Evolutionary conservation across 805 yeast genomes (phyloP), one percentile per base, ranked within the genome.

Genomic region (Cyberlindnera amylophila): DNA sequence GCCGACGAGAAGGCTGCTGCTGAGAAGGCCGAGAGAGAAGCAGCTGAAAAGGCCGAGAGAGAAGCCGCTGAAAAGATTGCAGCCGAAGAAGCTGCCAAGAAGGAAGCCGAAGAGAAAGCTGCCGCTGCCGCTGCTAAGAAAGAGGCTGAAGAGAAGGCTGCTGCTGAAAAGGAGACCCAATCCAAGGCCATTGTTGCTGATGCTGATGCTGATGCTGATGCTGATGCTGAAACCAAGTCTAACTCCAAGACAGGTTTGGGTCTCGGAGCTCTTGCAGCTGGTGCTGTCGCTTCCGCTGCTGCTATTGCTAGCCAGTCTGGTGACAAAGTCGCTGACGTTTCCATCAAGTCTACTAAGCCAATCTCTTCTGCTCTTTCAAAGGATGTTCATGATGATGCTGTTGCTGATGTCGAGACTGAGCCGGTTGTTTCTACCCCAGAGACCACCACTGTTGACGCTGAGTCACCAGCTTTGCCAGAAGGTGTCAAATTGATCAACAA

Each of bases 221-320:
- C 24, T 21, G 24, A 21, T 9, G 9, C 8, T 21, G 24, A 21
- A 21, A 21, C 6, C 6, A 30, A 30, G 19, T 30, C 50, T 31
- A 27, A 44, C 4, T 27, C 30, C 30, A 27, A 27, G 30, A 27
- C 30, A 5, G 30, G 14, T 8, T 13, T 27, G 30, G 30, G 30
- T 27, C 16, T 46, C 24, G 45, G 49, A 39, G 45, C 47, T 30
- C 17, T 37, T 3, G 17, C 38, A 4, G 52, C 49, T 31, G 43
- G 47, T 33, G 39, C 50, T 28, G 44, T 37, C 34, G 47, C 43
- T n/a, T 40, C 44, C n/a, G 44, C 49, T 12, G 35, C 44, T 34
- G 43, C 44, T 30, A 45, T 34, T 26, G 45, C 45, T 13, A 24
- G 30, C 14, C 14, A 27, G 14, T 27, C 49, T 31, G 42, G 47